Conservation (phyloP, 2,329 filamentous ascomycete species). For the Fusarium subtropicale region DNA sequence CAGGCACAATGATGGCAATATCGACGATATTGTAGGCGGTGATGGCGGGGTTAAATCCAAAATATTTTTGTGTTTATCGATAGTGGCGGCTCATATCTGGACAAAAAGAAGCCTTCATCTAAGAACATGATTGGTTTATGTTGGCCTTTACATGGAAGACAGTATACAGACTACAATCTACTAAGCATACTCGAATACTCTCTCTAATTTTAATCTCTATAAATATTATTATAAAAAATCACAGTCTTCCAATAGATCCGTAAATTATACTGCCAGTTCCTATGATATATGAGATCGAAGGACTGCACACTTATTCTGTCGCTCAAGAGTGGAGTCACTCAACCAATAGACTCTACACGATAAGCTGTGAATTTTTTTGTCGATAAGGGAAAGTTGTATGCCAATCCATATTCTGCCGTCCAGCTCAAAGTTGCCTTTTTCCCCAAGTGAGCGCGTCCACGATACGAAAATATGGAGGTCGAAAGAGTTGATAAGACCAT, state of each 20-base stretch:
- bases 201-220: background rate
- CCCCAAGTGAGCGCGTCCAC: slow-evolving; percentile 32
- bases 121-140: background rate
- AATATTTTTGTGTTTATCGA: slow-evolving; percentile 57
- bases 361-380: slow-evolving; percentile 46
- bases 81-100: slow-evolving; percentile 29
- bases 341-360: background rate
- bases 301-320: slow-evolving; percentile 14
- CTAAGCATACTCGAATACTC: rapidly evolving
- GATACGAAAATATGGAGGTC: slow-evolving; percentile 53
- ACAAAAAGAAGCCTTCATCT: slow-evolving; percentile 12
- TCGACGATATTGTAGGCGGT: slow-evolving; percentile 45
- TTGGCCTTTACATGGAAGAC: background rate
- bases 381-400: slow-evolving; percentile 51
- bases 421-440: slow-evolving; percentile 21
- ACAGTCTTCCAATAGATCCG: background rate
- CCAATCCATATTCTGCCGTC: slow-evolving; percentile 34
- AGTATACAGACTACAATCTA: background rate
- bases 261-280: background rate
- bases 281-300: background rate
- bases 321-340: rapidly evolving
- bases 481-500: slow-evolving; percentile 52
- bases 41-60: slow-evolving; percentile 55
- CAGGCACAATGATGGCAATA: slow-evolving; percentile 44
- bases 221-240: too few relatives aligned